Evolutionary conservation across 2,329 filamentous ascomycete species (phyloP).

Genomic region (Hypoxylon sp.): DNA sequence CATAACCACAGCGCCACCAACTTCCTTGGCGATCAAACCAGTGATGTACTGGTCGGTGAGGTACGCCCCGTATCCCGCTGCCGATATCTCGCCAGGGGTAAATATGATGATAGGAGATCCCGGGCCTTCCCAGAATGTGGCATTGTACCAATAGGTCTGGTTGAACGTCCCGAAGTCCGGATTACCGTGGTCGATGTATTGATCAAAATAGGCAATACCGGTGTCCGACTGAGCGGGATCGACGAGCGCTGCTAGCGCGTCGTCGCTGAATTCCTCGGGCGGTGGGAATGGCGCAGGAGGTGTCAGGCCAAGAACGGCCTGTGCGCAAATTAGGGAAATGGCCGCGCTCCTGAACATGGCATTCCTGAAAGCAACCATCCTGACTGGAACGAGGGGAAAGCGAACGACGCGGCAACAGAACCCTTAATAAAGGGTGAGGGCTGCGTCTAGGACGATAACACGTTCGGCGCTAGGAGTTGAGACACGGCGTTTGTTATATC

Average conservation of each 20-base stretch:
- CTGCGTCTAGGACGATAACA: constrained; percentile 1
- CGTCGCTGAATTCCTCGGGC: constrained; percentile 27
- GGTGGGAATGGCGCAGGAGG: constrained; percentile 38
- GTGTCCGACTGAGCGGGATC: constrained; percentile 29
- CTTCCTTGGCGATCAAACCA: constrained; percentile 63
- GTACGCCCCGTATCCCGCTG: constrained; percentile 60
- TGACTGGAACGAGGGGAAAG: neutral
- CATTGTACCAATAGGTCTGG: constrained; percentile 63
- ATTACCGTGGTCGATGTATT: constrained; percentile 69
- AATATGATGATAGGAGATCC: constrained; percentile 65
- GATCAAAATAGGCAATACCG: constrained; percentile 57
- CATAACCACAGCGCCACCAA: constrained; percentile 65
- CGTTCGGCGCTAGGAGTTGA: constrained; percentile 12
- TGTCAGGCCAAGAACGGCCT: constrained; percentile 31
- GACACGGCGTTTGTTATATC: constrained; percentile 18
- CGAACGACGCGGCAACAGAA: constrained; percentile 1
- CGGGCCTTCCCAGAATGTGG: constrained; percentile 64
- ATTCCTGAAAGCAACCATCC: constrained; percentile 29
- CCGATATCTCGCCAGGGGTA: constrained; percentile 64
- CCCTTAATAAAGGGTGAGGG: constrained; percentile 7
- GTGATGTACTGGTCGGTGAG: constrained; percentile 62
- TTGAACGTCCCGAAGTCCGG: constrained; percentile 66
- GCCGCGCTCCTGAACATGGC: constrained; percentile 20
- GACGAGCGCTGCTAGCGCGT: constrained; percentile 30
- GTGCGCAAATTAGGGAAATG: constrained; percentile 27